Percentiles rank a stretch among this genome's conserved stretches.
phyloP scores from a whole-genome alignment of 2,329 filamentous ascomycete species.

The Sclerotinia spermophila region DNA sequence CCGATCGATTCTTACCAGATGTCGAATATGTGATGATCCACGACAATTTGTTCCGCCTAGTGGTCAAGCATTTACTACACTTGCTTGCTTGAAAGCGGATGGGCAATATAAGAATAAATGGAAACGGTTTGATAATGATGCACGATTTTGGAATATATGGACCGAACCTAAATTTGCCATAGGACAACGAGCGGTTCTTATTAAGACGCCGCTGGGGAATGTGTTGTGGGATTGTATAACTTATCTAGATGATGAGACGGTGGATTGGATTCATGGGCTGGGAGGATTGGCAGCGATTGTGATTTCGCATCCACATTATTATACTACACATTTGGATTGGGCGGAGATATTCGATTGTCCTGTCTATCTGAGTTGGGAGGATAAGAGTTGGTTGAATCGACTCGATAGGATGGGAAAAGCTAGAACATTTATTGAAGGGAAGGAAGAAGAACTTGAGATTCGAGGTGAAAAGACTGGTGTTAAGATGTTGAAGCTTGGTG shows the following conservation, averaged over 20 bases:
- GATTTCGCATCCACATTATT: conserved; percentile 81
- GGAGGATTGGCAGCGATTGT: conserved; percentile 70
- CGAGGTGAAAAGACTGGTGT: conserved; percentile 45
- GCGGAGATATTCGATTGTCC: conserved; percentile 63
- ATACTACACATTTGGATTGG: conserved; percentile 73
- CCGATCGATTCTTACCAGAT: conserved; percentile 48
- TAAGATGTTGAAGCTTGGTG: conserved; percentile 65
- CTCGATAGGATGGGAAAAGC: conserved; percentile 40
- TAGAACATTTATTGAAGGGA: conserved; percentile 46
- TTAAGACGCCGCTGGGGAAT: conserved; percentile 64
- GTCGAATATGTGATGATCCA: conserved; percentile 70
- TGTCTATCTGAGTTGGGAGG: conserved; percentile 64
- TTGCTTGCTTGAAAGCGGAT: conserved; percentile 43
- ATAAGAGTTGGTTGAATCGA: conserved; percentile 60
- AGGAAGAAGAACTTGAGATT: conserved; percentile 42
- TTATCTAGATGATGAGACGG: conserved; percentile 62
- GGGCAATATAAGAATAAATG: conserved; percentile 51
- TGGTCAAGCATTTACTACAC: conserved; percentile 64
- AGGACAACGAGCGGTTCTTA: conserved; percentile 68
- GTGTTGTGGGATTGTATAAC: conserved; percentile 78
- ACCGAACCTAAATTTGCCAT: conserved; percentile 64
- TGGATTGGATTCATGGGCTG: conserved; percentile 52
- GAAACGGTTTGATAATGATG: conserved; percentile 44
- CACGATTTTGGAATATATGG: conserved; percentile 45
- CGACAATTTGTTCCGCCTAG: conserved; percentile 64